phyloP scores from a whole-genome alignment of 805 yeast species.

The Kuraishia cidri region DNA sequence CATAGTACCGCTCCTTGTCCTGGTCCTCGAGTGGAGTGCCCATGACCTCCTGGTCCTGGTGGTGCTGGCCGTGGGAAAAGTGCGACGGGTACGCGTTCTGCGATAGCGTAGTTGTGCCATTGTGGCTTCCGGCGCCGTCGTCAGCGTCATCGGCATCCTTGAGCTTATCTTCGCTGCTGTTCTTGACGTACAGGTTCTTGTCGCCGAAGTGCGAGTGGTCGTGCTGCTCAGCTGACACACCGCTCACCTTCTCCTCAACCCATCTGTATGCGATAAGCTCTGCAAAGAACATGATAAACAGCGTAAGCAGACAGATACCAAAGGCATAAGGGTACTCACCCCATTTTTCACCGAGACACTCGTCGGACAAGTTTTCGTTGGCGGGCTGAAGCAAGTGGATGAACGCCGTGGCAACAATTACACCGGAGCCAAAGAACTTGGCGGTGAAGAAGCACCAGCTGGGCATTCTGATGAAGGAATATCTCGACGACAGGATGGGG shows the following conservation, averaged over 20 bases:
- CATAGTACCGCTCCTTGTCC: conserved; percentile 38
- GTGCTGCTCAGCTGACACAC: conserved; percentile 22
- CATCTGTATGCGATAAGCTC: conserved; percentile 40
- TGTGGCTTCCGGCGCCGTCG: conserved; percentile 7
- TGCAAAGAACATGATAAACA: conserved; percentile 41
- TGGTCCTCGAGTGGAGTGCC: conserved; percentile 23
- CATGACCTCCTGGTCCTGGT: conserved; percentile 28
- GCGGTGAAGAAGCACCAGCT: conserved; percentile 56
- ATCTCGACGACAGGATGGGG: conserved; percentile 53
- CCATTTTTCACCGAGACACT: conserved; percentile 57
- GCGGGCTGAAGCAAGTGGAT: conserved; percentile 72
- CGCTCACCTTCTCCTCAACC: conserved; percentile 23
- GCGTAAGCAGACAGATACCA: conserved; percentile 40
- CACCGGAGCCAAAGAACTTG: conserved; percentile 79
- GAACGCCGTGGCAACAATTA: conserved; percentile 74
- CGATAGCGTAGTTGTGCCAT: no score
- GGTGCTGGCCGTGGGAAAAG: conserved; percentile 27
- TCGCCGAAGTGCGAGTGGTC: conserved; percentile 52
- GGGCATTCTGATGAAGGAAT: conserved; percentile 51
- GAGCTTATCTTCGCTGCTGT: conserved; percentile 2
- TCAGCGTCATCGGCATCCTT: conserved; percentile 3
- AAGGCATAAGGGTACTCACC: conserved; percentile 45
- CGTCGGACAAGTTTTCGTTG: conserved; percentile 40
- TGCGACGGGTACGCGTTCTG: conserved; percentile 21
- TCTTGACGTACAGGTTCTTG: conserved; percentile 19